Evolutionary conservation across 306 rosid genomes (phyloP), one percentile per base, ranked within the genome.

Genomic region (Cicer chorassanicum): DNA sequence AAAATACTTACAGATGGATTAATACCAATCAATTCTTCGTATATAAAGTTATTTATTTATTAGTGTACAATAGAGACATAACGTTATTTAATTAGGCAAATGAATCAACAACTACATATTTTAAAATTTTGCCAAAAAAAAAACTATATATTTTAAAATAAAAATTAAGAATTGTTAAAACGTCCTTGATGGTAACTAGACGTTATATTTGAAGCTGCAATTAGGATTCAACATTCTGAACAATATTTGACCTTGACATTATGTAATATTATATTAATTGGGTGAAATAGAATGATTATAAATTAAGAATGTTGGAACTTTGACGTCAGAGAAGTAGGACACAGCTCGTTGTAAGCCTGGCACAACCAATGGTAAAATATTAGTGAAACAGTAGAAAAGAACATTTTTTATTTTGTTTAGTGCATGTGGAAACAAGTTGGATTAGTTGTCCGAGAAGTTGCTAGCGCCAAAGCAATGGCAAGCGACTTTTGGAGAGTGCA

Each of bases 401-500:
- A n/a, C 2, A 29, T 12, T 6, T 29, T 60, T 4, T 29, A 29
- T 29, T 60, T 60, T 34, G 44, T 60, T 60, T 60, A 60, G 62
- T 19, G 62, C 10, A 19, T 7, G 57, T 13, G 44, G 66, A 60
- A 60, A 60, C 43, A 60, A 60, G 66, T 60, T 60, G 65, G 43
- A 34, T 36, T 61, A 15, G 63, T 21, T 40, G 72, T 74, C 11
- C 4, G 59, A 60, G 40, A 45, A 51, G 59, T 21, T 10, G 42
- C 1, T 44, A 54, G 50, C 4, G 5, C n/a, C 49, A 40, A 40
- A 45, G 59, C 41, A 39, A 57, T 56, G 48, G 18, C 19, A 38
- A 64, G 74, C 77, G 95, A 79, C 93, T 88, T 86, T 86, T 86
- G 92, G 87, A 74, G 83, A 51, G 34, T 42, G 80, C 86, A 72